Base-by-base conservation (phyloP, 1,139 yeast genomes). In the Suhomyces anneliseae region DNA sequence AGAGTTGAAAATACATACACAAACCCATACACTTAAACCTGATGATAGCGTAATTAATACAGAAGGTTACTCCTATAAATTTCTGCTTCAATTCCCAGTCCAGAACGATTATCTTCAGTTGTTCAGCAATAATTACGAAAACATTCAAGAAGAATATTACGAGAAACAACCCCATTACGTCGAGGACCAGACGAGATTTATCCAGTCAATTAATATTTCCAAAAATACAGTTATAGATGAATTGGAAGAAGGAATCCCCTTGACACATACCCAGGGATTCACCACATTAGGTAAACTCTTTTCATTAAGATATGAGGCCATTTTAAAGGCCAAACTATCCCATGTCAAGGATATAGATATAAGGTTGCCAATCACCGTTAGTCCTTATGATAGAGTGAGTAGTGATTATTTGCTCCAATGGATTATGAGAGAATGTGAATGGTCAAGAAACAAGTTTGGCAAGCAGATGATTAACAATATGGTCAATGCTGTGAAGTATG, bases 381-480 rank as follows among this genome's bases (percentile, higher is more conserved):
- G 84, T 42, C 83, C 85, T 1, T 78, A 65, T 63, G 81, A 83
- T 61, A 66, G 74, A 45, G 57, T 47, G 19, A 73, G 69, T 58
- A 76, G 79, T 46, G 74, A 64, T 46, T 73, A 72, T 56, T 61
- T 76, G 40, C 66, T 72, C 54, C 72, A 62, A 59, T 82, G 80
- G 78, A 80, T 83, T n/a, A 59, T 73, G 53, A 69, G 70, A 42
- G 86, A 83, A 58, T 77, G 81, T 51, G 79, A 75, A 37, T 51
- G 65, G 29, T 79, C 85, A 2, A 58, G 64, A 27, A 55, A 56
- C 6, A 55, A 49, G 27, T 75, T 72, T 54, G 79, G 80, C 15
- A 62, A 61, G 19, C 68, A 66, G 8, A 44, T 62, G 27, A 58
- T 72, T 7, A 59, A 63, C 42, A 52, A 51, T 14, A 44, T 70